phyloP scores from a whole-genome alignment of 2,329 filamentous ascomycete genomes.

The Penicillium sp. region DNA sequence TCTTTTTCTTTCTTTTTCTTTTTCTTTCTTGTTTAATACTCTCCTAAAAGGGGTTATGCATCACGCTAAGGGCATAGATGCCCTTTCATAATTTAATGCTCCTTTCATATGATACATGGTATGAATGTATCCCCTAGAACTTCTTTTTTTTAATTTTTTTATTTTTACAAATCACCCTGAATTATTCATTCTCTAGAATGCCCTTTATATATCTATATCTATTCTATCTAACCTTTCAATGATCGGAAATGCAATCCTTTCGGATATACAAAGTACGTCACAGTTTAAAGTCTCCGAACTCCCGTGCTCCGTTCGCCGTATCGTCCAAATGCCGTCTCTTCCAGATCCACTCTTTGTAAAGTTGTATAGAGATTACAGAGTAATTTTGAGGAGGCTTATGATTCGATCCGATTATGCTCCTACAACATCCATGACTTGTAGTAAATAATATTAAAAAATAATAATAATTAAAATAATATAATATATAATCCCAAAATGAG shows the following conservation, averaged over 20 bases:
- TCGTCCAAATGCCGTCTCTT: conserved; percentile 21
- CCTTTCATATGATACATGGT: too few species aligned
- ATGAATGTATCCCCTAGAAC: too few species aligned
- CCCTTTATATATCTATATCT: too few species aligned
- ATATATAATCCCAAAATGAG: conserved; percentile 1
- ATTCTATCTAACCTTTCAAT: too few species aligned
- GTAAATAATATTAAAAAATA: neutral
- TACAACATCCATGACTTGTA: too few species aligned
- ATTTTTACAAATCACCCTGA: too few species aligned
- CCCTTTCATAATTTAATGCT: neutral
- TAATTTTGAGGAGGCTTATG: neutral
- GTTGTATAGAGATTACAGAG: neutral
- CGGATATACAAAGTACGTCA: conserved; percentile 20
- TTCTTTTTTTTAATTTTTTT: too few species aligned
- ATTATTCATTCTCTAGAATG: too few species aligned
- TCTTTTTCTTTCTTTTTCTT: too few species aligned
- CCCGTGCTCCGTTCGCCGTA: conserved; percentile 24
- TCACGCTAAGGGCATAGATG: neutral
- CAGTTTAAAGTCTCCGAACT: conserved; percentile 19
- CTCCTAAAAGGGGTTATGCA: neutral
- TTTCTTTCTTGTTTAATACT: neutral
- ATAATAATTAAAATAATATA: conserved; percentile 6
- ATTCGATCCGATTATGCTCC: too few species aligned
- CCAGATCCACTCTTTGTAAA: conserved; percentile 1
- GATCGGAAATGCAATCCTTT: conserved; percentile 20